phyloP scores from a whole-genome alignment of 140 eudicot species.

The Stevia rebaudiana region DNA sequence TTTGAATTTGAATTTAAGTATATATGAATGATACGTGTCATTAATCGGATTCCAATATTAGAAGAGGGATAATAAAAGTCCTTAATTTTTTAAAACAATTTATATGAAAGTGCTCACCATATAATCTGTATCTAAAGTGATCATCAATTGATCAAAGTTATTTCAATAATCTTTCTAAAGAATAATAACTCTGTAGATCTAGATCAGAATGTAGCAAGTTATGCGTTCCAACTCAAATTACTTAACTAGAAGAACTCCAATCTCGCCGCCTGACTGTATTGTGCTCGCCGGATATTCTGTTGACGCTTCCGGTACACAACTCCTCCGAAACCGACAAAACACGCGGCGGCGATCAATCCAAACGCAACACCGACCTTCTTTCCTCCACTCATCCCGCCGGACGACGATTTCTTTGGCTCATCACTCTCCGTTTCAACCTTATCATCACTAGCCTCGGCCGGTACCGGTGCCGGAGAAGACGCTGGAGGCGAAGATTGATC shows the following conservation, averaged over 20 bases:
- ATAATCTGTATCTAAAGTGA: background rate
- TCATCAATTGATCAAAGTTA: slow-evolving; percentile 1
- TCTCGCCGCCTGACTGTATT: slow-evolving; percentile 39
- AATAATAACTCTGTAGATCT: slow-evolving; percentile 13
- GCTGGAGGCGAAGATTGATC: slow-evolving; percentile 19
- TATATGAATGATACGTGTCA: too few species aligned
- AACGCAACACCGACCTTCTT: slow-evolving; percentile 59
- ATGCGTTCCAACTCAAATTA: slow-evolving; percentile 4
- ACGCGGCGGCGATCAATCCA: slow-evolving; percentile 50
- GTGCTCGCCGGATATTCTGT: slow-evolving; percentile 46
- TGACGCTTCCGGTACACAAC: slow-evolving; percentile 48
- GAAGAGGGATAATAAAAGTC: too few species aligned
- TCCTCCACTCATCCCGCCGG: slow-evolving; percentile 54
- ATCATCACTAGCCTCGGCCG: slow-evolving; percentile 6
- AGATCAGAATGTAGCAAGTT: slow-evolving; percentile 18
- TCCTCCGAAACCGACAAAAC: slow-evolving; percentile 41
- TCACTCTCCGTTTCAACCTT: slow-evolving; percentile 8
- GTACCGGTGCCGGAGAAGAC: slow-evolving; percentile 18
- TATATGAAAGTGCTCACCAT: background rate
- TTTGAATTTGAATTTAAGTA: too few species aligned
- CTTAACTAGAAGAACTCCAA: slow-evolving; percentile 33
- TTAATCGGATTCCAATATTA: too few species aligned
- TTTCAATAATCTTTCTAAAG: background rate
- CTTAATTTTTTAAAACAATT: background rate
- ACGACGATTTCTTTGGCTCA: slow-evolving; percentile 9